Base-by-base conservation (phyloP, 2,329 filamentous ascomycete species). In the Alternaria incomplexa region DNA sequence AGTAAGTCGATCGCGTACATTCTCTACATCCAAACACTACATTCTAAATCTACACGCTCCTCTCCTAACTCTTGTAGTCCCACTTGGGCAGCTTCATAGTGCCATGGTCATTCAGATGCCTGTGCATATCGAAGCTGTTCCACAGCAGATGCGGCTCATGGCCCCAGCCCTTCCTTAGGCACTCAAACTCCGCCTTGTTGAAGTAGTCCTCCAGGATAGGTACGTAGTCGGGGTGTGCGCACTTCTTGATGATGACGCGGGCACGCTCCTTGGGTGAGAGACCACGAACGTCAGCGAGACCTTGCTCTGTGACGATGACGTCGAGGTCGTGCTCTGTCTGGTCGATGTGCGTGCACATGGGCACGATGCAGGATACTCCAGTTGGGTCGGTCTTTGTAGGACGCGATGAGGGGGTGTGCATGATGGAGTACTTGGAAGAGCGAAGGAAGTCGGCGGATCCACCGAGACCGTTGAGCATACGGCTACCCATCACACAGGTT, bases 261-360 rank as follows among this genome's bases (percentile, higher is more conserved):
- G 93, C 93, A 48, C 93, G 85, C 85, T 97, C 92, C 57, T 89
- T 87, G 1, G 93, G 93, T 67, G 88, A 89, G 69, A 97, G 84
- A 55, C 93, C 93, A 45, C 93, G 88, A 2, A 97, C 93, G 75
- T 97, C 93, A 26, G 93, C 93, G 23, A 96, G 87, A 61, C 93
- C 93, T 78, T 88, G 87, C 76, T 89, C 87, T 0, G 87, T 89
- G n/a, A 97, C 93, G 48, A 97, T 82, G n/a, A 97, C 89, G 72
- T 97, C 93, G 43, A 97, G 86, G 78, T 97, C 93, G 81, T 96
- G 93, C 83, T 97, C 93, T 0, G 93, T 97, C 86, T 96, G 93
- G 81, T 97, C 93, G 69, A 96, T 85, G 82, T 97, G 93, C 5
- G 93, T 96, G 82, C 90, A 93, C 91, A 96, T 95, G 63, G 93